Conservation (phyloP, 2,329 filamentous ascomycete species). For the Xylaria polymorpha region DNA sequence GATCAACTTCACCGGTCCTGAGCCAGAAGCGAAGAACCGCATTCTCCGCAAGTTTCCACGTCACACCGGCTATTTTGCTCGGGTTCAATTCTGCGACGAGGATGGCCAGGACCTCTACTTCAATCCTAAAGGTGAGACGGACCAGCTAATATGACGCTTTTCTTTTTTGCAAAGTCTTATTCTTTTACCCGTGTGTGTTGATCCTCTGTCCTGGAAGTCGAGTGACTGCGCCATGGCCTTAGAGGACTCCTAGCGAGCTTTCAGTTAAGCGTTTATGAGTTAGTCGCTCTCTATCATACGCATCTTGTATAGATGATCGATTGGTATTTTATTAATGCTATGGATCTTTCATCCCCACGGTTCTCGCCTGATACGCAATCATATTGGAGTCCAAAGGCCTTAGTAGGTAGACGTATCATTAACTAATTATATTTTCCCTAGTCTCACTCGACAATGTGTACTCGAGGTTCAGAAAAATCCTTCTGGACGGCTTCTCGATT, state of each 20-base stretch:
- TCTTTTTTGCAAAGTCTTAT: not conserved
- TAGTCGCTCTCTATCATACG: not conserved
- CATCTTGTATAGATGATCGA: not conserved
- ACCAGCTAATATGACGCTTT: not conserved
- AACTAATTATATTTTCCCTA: conserved; percentile 15
- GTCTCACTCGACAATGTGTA: conserved; percentile 64
- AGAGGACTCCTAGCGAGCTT: not conserved
- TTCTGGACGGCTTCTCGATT: conserved; percentile 70
- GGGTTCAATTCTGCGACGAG: conserved; percentile 81
- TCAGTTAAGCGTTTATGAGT: not conserved
- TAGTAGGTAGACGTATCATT: not conserved
- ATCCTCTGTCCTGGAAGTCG: not conserved
- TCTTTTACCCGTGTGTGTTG: not conserved
- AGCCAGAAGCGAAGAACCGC: conserved; percentile 75
- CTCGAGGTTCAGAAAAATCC: conserved; percentile 68
- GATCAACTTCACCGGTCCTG: conserved; percentile 68
- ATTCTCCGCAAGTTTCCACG: conserved; percentile 74
- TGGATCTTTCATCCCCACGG: too few relatives aligned
- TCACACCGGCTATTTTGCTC: conserved; percentile 72
- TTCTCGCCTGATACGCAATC: not conserved
- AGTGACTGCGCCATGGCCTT: not conserved
- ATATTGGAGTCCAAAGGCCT: not conserved
- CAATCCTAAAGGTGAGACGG: conserved; percentile 55
- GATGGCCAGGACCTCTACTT: conserved; percentile 72
- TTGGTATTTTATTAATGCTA: not conserved